Percentiles rank a stretch among this genome's conserved stretches.
phyloP scores from a whole-genome alignment of 768 basidiomycete species.

The Leccinum ochraceum region DNA sequence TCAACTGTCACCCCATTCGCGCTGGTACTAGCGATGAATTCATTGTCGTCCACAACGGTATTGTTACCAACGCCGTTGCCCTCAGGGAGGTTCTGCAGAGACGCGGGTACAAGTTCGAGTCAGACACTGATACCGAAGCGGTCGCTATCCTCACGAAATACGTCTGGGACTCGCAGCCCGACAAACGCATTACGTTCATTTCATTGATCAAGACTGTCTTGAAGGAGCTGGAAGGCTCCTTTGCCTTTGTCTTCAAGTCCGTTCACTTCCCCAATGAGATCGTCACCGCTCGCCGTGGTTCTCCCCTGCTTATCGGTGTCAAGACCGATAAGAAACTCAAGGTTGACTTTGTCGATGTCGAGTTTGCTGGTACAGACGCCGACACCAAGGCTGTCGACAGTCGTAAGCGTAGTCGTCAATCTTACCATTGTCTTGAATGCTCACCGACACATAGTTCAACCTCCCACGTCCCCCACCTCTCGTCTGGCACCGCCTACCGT shows the following conservation, averaged over 20 bases:
- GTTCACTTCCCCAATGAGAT: constrained; percentile 93
- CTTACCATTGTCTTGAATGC: background rate
- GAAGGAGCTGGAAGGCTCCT: constrained; percentile 98
- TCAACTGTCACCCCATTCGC: constrained; percentile 95
- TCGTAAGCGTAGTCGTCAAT: constrained; percentile 35
- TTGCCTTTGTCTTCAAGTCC: constrained; percentile 99
- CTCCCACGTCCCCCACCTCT: constrained; percentile 53
- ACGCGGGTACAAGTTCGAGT: constrained; percentile 90
- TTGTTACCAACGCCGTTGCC: constrained; percentile 92
- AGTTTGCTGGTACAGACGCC: constrained; percentile 77
- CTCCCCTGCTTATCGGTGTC: constrained; percentile 94
- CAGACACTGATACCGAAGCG: constrained; percentile 97
- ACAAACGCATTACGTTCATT: constrained; percentile 85
- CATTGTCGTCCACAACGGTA: constrained; percentile 96
- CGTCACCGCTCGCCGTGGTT: constrained; percentile 95
- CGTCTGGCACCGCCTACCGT: constrained; percentile 65
- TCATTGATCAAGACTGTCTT: constrained; percentile 92
- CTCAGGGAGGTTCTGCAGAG: constrained; percentile 93
- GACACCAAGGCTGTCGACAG: constrained; percentile 44
- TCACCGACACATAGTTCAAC: constrained; percentile 36
- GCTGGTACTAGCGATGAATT: constrained; percentile 83
- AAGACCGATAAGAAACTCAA: constrained; percentile 99
- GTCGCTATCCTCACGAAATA: constrained; percentile 97
- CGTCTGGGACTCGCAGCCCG: constrained; percentile 89
- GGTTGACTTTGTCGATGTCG: constrained; percentile 99